These are phyloP conservation scores for Vitis amurensis DNA, from an alignment of 164 flowering plant species.

Conservation along the genomic window DNA sequence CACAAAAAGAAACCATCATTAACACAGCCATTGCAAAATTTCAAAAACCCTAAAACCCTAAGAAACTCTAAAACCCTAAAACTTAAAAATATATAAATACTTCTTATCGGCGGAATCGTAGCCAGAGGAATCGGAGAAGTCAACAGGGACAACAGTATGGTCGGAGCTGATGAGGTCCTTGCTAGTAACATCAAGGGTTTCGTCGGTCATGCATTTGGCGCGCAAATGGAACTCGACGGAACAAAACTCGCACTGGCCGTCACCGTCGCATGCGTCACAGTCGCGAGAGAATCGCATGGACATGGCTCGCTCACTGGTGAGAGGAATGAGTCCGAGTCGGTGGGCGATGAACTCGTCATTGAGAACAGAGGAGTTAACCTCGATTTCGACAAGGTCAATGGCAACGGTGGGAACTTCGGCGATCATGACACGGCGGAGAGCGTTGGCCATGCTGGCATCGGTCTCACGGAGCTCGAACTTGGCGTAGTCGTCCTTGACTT, in stretches of 20 bases:
- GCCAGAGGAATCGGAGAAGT: slow-evolving; percentile 46
- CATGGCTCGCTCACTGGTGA: slow-evolving; percentile 85
- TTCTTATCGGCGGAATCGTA: slow-evolving; percentile 51
- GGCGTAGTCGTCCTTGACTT: slow-evolving; percentile 67
- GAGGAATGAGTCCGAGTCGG: slow-evolving; percentile 93
- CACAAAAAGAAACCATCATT: not conserved
- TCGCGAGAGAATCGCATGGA: slow-evolving; percentile 89
- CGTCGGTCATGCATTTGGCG: slow-evolving; percentile 64
- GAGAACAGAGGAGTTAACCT: slow-evolving; percentile 90
- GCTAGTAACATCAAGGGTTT: slow-evolving; percentile 86
- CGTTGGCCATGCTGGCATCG: slow-evolving; percentile 88
- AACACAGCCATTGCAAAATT: not conserved
- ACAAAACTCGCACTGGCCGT: slow-evolving; percentile 95
- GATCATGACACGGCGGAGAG: slow-evolving; percentile 92
- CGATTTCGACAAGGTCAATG: slow-evolving; percentile 95
- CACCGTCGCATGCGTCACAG: slow-evolving; percentile 95
- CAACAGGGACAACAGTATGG: slow-evolving; percentile 74
- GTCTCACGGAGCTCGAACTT: slow-evolving; percentile 95
- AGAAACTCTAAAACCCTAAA: not conserved
- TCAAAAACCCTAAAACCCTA: not conserved
- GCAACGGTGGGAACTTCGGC: slow-evolving; percentile 96
- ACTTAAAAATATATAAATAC: slow-evolving; percentile 22
- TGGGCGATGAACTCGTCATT: slow-evolving; percentile 98
- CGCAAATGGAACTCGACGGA: slow-evolving; percentile 87
- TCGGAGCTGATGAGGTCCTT: slow-evolving; percentile 71